Conservation (phyloP, 164 flowering plant genomes). For the Tetrastigma voinierianum region DNA sequence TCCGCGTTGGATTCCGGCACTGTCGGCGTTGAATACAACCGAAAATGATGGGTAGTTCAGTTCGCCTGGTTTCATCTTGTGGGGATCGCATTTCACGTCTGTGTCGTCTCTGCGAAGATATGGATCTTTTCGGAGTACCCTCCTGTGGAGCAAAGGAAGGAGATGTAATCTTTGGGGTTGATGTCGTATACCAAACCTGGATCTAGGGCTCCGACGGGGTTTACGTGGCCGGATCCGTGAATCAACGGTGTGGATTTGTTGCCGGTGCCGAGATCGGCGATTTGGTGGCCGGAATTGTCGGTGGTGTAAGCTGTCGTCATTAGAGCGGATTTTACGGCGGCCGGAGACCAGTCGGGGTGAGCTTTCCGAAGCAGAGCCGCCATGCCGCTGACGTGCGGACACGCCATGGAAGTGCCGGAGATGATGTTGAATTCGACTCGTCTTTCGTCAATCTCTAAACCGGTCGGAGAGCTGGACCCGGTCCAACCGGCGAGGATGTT, state of each 20-base stretch:
- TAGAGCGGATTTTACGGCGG: conserved; percentile 86
- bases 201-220: conserved; percentile 73
- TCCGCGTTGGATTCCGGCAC: not conserved
- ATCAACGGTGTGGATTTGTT: conserved; percentile 65
- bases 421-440: conserved; percentile 80
- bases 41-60: conserved; percentile 89
- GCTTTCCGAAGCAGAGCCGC: conserved; percentile 85
- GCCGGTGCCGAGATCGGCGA: conserved; percentile 70
- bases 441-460: conserved; percentile 67
- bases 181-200: conserved; percentile 88
- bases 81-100: conserved; percentile 31
- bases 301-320: conserved; percentile 73
- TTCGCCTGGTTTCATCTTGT: conserved; percentile 53
- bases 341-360: conserved; percentile 71
- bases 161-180: conserved; percentile 44
- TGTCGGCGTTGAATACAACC: conserved; percentile 41
- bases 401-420: conserved; percentile 95
- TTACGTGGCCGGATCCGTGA: conserved; percentile 87
- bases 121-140: conserved; percentile 42
- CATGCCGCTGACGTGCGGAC: conserved; percentile 91
- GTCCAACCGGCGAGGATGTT: conserved; percentile 95
- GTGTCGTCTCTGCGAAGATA: conserved; percentile 39
- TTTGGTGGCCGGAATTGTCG: conserved; percentile 52
- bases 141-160: conserved; percentile 71
- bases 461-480: conserved; percentile 62